Evolutionary conservation across 257 asterid genomes (phyloP), one percentile per base, ranked within the genome.

Genomic region (Paraleonurus japonicus): DNA sequence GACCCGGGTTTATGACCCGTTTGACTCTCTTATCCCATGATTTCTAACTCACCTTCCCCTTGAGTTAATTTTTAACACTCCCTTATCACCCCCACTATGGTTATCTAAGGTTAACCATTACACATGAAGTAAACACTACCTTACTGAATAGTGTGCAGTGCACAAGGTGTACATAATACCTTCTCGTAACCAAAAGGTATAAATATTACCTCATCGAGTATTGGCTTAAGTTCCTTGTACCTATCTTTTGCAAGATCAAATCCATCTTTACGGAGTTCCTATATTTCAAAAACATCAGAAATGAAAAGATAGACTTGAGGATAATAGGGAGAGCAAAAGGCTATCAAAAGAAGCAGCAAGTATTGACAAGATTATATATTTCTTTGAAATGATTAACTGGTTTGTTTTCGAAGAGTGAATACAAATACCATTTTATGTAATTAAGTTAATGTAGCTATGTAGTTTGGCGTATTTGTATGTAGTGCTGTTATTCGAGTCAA

Each of bases 261-360:
- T 72, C 99, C 99, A 84, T 95, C 99, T 79, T 86, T 95, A 8
- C 98, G 95, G 58, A 95, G 95, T 81, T 95, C 99, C 98, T 94
- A 33, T 13, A 59, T 26, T 37, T 60, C 39, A 78, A 78, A 61
- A 62, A 48, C 6, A 26, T 16, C 26, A 53, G 12, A 7, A 59
- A 16, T 55, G 19, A 45, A 43, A 39, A 39, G 47, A 12, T 39
- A 10, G 7, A 17, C 39, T 1, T 32, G 55, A 62, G 50, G 28
- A 55, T 24, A 28, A 27, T 10, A 26, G 41, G 20, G 28, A 59
- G 43, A 30, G 15, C 43, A 37, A 55, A 69, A 4, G 27, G 28
- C 41, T 30, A 41, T 9, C 22, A 19, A 24, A 55, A 23, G 57
- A 24, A n/a, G 59, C 43, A 48, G 24, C 70, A 65, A 45, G 9